Percentiles rank a stretch among this genome's conserved stretches.
These are phyloP conservation scores for Liriodendron chinense DNA, from an alignment of 164 flowering plant genomes.

Conservation along the genomic window DNA sequence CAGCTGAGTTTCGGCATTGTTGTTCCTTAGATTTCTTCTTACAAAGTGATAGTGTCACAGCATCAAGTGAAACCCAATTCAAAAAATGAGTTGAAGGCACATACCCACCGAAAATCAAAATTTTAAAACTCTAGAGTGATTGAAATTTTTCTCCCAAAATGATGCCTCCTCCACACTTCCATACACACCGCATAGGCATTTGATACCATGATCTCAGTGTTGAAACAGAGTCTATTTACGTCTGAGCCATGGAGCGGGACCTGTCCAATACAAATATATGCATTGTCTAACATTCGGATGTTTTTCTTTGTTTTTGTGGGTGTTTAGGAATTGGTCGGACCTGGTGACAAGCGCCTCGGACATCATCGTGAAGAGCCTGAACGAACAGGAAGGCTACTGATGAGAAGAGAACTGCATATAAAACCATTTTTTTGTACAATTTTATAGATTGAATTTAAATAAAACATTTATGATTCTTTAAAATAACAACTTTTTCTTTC, in stretches of 20 bases:
- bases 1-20: neutral
- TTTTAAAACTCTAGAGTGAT: too few relatives aligned
- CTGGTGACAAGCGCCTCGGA: constrained; percentile 36
- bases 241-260: neutral
- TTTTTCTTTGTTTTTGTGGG: neutral
- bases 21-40: neutral
- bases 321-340: constrained; percentile 45
- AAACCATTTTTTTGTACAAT: too few relatives aligned
- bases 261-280: neutral
- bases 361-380: constrained; percentile 27
- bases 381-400: neutral
- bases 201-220: too few relatives aligned
- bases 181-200: neutral
- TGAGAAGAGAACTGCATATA: too few relatives aligned
- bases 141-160: neutral
- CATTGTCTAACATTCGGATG: neutral
- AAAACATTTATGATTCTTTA: too few relatives aligned
- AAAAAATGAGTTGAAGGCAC: neutral
- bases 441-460: too few relatives aligned
- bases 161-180: neutral
- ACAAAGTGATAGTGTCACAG: too few relatives aligned
- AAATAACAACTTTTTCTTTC: too few relatives aligned
- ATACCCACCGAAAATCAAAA: neutral
- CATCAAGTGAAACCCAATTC: neutral
- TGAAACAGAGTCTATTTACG: too few relatives aligned